Evolutionary conservation across 345 rosid species (phyloP).

Genomic region (Hibiscus mutabilis): DNA sequence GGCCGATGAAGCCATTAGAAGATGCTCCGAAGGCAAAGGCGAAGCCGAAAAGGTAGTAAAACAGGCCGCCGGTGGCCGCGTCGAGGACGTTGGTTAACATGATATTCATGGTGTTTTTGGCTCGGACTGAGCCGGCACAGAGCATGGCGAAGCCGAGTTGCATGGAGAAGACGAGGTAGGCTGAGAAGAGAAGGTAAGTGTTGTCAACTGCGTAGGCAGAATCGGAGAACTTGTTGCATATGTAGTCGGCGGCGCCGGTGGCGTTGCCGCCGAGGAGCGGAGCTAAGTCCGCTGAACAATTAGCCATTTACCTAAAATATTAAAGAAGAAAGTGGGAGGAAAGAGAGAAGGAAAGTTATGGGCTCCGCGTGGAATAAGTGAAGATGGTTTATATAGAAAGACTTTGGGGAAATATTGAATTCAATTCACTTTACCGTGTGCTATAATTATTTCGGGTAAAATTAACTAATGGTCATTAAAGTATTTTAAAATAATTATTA

Average conservation of each 20-base stretch:
- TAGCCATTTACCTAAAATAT: constrained; percentile 2
- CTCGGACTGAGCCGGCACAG: constrained; percentile 92
- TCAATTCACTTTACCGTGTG: not conserved
- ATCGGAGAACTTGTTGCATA: constrained; percentile 53
- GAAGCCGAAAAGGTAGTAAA: constrained; percentile 81
- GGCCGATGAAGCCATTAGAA: constrained; percentile 75
- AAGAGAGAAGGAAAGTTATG: not conserved
- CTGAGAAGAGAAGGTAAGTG: constrained; percentile 89
- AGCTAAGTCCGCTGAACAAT: constrained; percentile 43
- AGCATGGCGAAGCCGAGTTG: constrained; percentile 96
- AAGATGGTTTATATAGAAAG: not conserved
- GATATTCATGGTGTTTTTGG: constrained; percentile 92
- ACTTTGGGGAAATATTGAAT: not conserved
- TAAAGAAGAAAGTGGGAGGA: not conserved
- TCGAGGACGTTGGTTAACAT: constrained; percentile 95
- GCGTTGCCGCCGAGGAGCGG: constrained; percentile 50
- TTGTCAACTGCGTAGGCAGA: constrained; percentile 61
- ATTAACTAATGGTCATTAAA: too few species aligned
- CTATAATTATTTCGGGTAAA: not conserved
- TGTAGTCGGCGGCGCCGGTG: constrained; percentile 50
- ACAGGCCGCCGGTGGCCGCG: constrained; percentile 84
- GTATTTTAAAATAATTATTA: too few species aligned
- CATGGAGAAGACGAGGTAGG: constrained; percentile 89
- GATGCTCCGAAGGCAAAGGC: constrained; percentile 86
- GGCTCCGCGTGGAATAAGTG: not conserved